Conservation (phyloP, 805 yeast species). For the Wickerhamomyces queroliae region DNA sequence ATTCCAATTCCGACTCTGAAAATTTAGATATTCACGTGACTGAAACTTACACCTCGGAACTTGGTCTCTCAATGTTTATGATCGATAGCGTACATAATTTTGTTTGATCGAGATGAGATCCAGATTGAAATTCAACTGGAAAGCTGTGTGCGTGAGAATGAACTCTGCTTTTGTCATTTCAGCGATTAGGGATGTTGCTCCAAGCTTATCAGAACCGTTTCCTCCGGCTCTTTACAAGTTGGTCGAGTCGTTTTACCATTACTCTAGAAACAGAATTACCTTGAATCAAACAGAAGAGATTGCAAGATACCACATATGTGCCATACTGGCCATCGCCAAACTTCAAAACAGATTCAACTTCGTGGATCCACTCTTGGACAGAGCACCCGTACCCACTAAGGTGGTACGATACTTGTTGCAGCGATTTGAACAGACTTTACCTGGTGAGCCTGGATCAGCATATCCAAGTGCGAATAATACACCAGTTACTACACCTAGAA, state of each 20-base stretch:
- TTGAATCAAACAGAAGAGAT: slow-evolving; percentile 51
- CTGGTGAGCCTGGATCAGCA: slow-evolving; percentile 24
- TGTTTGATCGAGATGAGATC: too few species aligned
- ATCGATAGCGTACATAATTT: too few species aligned
- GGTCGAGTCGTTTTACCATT: slow-evolving; percentile 30
- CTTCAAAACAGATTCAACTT: slow-evolving; percentile 36
- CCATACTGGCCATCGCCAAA: slow-evolving; percentile 52
- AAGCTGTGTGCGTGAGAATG: too few species aligned
- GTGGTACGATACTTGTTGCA: slow-evolving; percentile 34
- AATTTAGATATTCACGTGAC: neutral
- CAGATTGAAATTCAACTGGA: too few species aligned
- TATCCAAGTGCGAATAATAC: slow-evolving; percentile 17
- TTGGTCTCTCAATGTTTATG: too few species aligned
- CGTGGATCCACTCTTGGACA: slow-evolving; percentile 42
- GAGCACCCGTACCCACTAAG: slow-evolving; percentile 52
- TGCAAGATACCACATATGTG: slow-evolving; percentile 65
- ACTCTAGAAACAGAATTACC: slow-evolving; percentile 44
- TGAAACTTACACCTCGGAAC: neutral
- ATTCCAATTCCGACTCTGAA: too few species aligned
- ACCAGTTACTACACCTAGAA: slow-evolving; percentile 15
- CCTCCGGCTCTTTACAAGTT: slow-evolving; percentile 33
- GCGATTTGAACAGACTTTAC: slow-evolving; percentile 30
- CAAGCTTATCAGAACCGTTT: slow-evolving; percentile 37
- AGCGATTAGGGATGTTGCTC: slow-evolving; percentile 44
- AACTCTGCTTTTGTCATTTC: slow-evolving; percentile 24